Conservation (phyloP, 2,329 filamentous ascomycete species). For the Fusarium zealandicum region DNA sequence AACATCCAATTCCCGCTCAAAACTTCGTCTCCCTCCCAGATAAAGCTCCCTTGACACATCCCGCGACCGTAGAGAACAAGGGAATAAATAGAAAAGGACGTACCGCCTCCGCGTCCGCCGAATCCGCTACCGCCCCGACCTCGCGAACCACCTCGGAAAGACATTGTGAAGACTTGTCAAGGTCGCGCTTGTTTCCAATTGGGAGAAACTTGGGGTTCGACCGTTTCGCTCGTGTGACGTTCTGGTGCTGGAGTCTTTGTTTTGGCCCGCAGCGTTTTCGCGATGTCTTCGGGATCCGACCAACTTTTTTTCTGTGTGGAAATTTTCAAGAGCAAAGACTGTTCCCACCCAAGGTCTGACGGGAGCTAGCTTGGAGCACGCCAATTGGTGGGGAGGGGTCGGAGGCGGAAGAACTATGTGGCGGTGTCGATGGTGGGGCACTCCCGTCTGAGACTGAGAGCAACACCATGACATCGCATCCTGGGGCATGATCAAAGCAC, state of each 20-base stretch:
- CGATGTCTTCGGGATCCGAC: conserved; percentile 24
- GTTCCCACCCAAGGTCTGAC: conserved; percentile 28
- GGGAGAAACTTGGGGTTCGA: conserved; percentile 12
- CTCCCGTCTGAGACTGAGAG: background rate
- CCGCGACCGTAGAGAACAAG: background rate
- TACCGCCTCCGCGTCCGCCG: conserved; percentile 49
- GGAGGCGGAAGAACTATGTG: conserved; percentile 32
- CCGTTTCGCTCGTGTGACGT: conserved; percentile 7
- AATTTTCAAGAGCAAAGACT: conserved; percentile 40
- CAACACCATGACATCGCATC: background rate
- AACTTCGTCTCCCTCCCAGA: background rate
- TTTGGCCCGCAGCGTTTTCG: conserved; percentile 13
- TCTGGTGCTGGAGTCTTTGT: conserved; percentile 1
- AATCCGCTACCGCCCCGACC: conserved; percentile 47
- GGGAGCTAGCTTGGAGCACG: conserved; percentile 31
- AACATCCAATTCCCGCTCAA: background rate
- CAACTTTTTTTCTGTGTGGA: conserved; percentile 42
- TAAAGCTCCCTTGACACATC: too few species aligned
- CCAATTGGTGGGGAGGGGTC: conserved; percentile 27
- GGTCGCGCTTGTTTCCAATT: conserved; percentile 15
- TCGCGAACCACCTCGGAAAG: conserved; percentile 50
- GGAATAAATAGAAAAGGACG: conserved; percentile 14
- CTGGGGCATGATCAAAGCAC: background rate
- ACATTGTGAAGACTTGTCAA: conserved; percentile 41
- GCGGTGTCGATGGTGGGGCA: conserved; percentile 10